Evolutionary conservation across 1,284 basidiomycete genomes (phyloP), one percentile per base, ranked within the genome.

Genomic region (Phylloboletellus chloephorus): DNA sequence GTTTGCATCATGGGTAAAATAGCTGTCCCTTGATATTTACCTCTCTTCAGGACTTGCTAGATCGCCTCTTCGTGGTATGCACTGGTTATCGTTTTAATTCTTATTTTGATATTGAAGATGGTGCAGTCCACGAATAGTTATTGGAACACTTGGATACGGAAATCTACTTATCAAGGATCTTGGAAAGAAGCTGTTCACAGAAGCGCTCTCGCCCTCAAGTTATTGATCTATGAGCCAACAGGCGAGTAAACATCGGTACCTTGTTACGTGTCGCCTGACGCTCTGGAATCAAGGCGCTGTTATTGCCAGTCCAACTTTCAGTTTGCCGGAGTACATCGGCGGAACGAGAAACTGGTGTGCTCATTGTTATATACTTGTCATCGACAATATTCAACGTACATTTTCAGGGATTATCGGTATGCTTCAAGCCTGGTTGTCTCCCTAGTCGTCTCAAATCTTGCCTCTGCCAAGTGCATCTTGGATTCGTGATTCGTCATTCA

Each of bases 151-250:
- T 96, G 92, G 92, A 83, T 94, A 52, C 69, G 74, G 12, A 75
- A 77, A 52, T 88, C 83, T 12, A 86, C 82, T 0, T 96, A 96
- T 63, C 74, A 73, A 15, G 93, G 92, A 0, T 78, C 88, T n/a
- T 97, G 92, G 93, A 84, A 93, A 51, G 92, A 97, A 63, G 80
- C 82, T 1, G 89, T 95, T 3, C 78, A 89, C 57, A 78, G 91
- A 20, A 89, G 86, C 42, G 92, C 89, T 0, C 71, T 95, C n/a
- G 87, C 88, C 0, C 67, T 89, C 41, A 88, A 88, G 60, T 68
- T 92, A n/a, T 71, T 92, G 46, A 89, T 89, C 31, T 92, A 74
- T 54, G 85, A 90, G 54, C 87, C 87, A 0, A 92, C 88, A 1
- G 85, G 79, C 74, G 39, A 22, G 56, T 39, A 12, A 17, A n/a